Conservation (phyloP, 83 land plant species). For the Larix sibirica region DNA sequence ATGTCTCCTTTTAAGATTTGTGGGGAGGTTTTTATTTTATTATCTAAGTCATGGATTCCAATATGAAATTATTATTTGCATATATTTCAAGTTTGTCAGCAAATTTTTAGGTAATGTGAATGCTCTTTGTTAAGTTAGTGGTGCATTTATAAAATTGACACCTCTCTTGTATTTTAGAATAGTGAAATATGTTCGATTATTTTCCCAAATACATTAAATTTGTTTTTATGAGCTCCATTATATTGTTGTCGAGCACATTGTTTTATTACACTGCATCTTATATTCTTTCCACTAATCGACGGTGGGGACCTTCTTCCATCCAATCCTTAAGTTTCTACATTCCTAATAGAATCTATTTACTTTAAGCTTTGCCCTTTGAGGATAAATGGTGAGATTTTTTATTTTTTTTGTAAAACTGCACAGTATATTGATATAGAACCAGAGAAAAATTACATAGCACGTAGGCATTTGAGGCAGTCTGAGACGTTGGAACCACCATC, state of each 20-base stretch:
- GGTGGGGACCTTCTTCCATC: not conserved
- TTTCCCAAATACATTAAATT: no score
- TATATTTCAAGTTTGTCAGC: not conserved
- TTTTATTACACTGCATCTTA: no score
- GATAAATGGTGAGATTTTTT: not conserved
- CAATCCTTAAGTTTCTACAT: no score
- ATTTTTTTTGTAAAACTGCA: no score
- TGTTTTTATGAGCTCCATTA: not conserved
- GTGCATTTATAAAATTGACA: not conserved
- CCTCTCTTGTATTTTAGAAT: not conserved
- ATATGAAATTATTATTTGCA: not conserved
- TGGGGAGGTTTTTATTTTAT: conserved; percentile 31
- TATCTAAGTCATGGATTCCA: not conserved
- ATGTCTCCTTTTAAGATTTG: conserved; percentile 63
- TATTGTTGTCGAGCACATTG: no score
- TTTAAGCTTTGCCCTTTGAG: not conserved
- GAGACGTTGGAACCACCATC: no score
- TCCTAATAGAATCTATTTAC: no score
- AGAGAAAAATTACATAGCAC: no score
- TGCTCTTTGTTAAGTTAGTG: not conserved
- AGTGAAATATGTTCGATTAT: not conserved
- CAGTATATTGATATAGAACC: no score
- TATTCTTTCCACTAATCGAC: no score
- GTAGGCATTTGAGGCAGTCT: no score
- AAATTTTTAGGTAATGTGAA: not conserved